Evolutionary conservation across 2,329 filamentous ascomycete genomes (phyloP), one percentile per base, ranked within the genome.

Genomic region (Trichoderma hamatum): DNA sequence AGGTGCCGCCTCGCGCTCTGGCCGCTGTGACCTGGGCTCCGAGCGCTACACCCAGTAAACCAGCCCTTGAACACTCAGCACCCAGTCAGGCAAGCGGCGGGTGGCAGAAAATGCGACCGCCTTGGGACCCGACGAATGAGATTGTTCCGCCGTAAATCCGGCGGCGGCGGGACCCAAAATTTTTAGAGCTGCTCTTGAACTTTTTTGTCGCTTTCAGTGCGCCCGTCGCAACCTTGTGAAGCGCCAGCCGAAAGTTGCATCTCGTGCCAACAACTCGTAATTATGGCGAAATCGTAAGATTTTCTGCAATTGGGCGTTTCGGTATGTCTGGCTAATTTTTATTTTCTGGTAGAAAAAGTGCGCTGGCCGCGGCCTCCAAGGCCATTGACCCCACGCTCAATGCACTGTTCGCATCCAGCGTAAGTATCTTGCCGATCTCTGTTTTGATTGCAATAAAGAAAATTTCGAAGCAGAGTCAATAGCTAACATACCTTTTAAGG

Each of bases 371-470:
- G 71, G 80, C 84, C 43, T 80, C 82, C 68, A 86, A 86, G 78
- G 83, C 84, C 70, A 83, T 93, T 70, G 91, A 94, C 82, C 90
- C 91, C 77, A 82, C 84, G 68, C 83, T 94, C 73, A 85, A 89
- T 75, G 89, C 90, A 71, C 84, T 94, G 49, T 94, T 94, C 80
- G 85, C 89, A 69, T 83, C 85, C 69, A 93, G 91, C 83, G 91
- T 93, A 85, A 82, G 89, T 85, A 70, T 56, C 67, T 69, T 14
- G 34, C 26, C 51, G 26, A 60, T 46, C 55, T 61, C 21, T 66
- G 19, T 19, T 28, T 46, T 46, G n/a, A 13, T 56, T 9, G 16
- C 34, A 36, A 43, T 34, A 56, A 30, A 10, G 7, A 58, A 16
- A 56, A 43, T 19, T 19, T 43, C 36, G 13, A 58, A 43, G 24